Evolutionary conservation across 805 yeast species (phyloP).

Genomic region (Metschnikowia lunata): DNA sequence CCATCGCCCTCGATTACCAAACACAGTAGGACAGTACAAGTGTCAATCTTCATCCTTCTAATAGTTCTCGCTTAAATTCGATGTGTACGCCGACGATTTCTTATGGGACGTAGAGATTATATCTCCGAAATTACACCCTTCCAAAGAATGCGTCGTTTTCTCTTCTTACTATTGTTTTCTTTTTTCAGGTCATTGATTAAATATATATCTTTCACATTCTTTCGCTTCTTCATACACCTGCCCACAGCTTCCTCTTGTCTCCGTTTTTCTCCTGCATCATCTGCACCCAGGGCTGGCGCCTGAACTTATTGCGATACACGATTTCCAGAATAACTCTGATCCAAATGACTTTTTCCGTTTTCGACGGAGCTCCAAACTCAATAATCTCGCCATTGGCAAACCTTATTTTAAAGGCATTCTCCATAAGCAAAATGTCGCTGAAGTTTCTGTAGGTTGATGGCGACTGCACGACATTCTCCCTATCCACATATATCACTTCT

Average conservation of each 20-base stretch:
- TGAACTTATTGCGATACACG: constrained; percentile 50
- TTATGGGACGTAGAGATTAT: constrained; percentile 61
- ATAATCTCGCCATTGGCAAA: constrained; percentile 80
- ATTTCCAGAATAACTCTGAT: constrained; percentile 52
- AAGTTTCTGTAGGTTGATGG: constrained; percentile 49
- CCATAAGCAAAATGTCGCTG: constrained; percentile 65
- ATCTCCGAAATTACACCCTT: not conserved
- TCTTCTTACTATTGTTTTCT: too few relatives aligned
- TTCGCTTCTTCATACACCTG: not conserved
- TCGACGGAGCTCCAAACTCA: constrained; percentile 79
- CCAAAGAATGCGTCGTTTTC: too few relatives aligned
- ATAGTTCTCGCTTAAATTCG: constrained; percentile 60
- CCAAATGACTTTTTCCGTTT: constrained; percentile 62
- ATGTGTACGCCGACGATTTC: constrained; percentile 51
- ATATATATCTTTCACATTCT: not conserved
- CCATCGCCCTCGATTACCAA: constrained; percentile 34
- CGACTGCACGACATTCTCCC: constrained; percentile 25
- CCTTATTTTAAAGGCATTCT: constrained; percentile 68
- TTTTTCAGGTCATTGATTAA: too few relatives aligned
- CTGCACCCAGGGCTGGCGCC: constrained; percentile 60
- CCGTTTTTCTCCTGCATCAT: constrained; percentile 31
- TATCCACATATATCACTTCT: constrained; percentile 44
- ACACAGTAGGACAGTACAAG: constrained; percentile 56
- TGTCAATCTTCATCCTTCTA: constrained; percentile 45
- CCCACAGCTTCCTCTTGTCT: constrained; percentile 6